Evolutionary conservation across 306 rosid genomes (phyloP), one percentile per base, ranked within the genome.

Genomic region (Fragaria vesca): DNA sequence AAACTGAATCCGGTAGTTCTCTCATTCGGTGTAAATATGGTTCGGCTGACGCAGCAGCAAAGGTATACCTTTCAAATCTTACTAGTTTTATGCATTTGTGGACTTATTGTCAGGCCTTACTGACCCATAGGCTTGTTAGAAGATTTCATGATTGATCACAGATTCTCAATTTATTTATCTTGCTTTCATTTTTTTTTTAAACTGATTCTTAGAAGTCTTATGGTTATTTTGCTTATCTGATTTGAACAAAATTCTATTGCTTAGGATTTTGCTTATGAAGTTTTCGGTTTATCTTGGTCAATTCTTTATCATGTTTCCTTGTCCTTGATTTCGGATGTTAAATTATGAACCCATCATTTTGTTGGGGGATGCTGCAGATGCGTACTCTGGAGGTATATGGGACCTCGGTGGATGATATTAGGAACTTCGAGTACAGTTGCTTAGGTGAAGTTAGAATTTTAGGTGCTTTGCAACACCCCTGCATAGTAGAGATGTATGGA

Each of bases 381-480:
- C 98, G 96, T 57, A 91, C 87, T 72, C 69, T 85, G 72, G 87
- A 90, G 79, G 90, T 84, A 48, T 69, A 72, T 72, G 94, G 79
- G 70, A 73, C 86, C 86, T 86, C 91, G 20, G 83, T 76, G 16
- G 94, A 91, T 47, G 82, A 88, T 74, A 79, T 86, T 24, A 91
- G 87, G 85, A 90, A 83, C 54, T 96, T 96, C 2, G 99, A 96
- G 82, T 85, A 83, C 84, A 88, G 83, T 71, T 90, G 93, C 82
- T 83, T 96, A 77, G 99, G 97, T 68, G 99, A 96, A 93, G 88
- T 93, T 55, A 91, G 99, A 88, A 91, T 96, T 72, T 86, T 96
- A 76, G 86, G 94, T 81, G 84, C 89, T 87, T 78, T 96, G 77
- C 85, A 86, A 79, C 98, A 96, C 82, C 84, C 98, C 21, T 93